Evolutionary conservation across 1,139 yeast genomes (phyloP), one percentile per base, ranked within the genome.

Genomic region (Lodderomyces oxycetoniae): DNA sequence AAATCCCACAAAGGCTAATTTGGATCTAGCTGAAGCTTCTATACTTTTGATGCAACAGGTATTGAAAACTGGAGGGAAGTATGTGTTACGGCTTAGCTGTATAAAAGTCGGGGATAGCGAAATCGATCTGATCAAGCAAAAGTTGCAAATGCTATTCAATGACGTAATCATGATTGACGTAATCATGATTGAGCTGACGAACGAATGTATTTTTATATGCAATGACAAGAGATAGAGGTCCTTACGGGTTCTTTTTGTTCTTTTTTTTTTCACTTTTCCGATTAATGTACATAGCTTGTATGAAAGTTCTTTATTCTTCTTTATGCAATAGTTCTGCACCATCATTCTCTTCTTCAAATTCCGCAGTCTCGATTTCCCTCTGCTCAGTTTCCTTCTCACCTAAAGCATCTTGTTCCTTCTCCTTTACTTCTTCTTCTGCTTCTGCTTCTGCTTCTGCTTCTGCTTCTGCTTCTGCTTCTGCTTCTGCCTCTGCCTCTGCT

Each of bases 1-100:
- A 3, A 50, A 60, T 14, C 57, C 61, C 2, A 36, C 41, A 8
- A 59, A 59, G 35, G 51, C 67, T 17, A 43, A 59, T 3, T 46
- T 67, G 17, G 96, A 89, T 54, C 61, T 91, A 36, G 91, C 96
- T 43, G 96, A 91, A 52, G 96, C 97, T 0, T 89, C 96, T 0
- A 61, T 91, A 39, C 66, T 86, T 10, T 71, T 89, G 37, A 79
- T 88, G 3, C 72, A 85, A 34, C 86, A 79, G 40, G 55, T 82
- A 3, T 59, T 91, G 36, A 77, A 69, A 42, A 76, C 80, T 9
- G 73, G 73, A 7, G 98, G 98, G 1, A 58, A 69, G 5, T 74
- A 87, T 47, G 79, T 88, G 4, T 74, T 94, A 46, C 79, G 93
- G 52, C 71, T 85, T 40, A 77, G 74, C 44, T 65, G 78, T 0